Percentiles rank a stretch among this genome's conserved stretches.
phyloP scores from a whole-genome alignment of 129 eudicot species.

The Flaveria bidentis region DNA sequence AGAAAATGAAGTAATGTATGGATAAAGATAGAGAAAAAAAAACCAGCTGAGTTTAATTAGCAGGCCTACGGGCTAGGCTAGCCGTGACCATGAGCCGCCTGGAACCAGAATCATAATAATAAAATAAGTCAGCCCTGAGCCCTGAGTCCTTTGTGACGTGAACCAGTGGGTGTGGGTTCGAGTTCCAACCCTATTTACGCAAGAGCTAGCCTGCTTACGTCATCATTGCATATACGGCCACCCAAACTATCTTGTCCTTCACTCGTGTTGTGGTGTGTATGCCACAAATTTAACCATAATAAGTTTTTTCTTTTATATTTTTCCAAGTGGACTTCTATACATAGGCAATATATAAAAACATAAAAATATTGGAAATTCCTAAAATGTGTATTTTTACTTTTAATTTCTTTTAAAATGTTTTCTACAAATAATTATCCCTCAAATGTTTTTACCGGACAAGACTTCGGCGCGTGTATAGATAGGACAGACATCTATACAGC shows the following conservation, averaged over 20 bases:
- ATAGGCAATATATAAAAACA: too few species aligned
- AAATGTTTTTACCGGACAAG: too few species aligned
- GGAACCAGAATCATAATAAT: slow-evolving; percentile 9
- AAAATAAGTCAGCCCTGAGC: not conserved
- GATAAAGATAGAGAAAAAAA: slow-evolving; percentile 32
- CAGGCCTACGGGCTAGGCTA: slow-evolving; percentile 7
- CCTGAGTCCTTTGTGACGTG: slow-evolving; percentile 43
- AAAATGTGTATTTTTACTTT: too few species aligned
- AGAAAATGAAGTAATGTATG: slow-evolving; percentile 35
- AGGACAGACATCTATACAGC: too few species aligned
- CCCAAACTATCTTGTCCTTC: slow-evolving; percentile 37
- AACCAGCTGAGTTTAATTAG: too few species aligned
- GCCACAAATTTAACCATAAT: not conserved
- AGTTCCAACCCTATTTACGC: slow-evolving; percentile 20
- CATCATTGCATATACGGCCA: slow-evolving; percentile 26
- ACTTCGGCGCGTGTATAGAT: too few species aligned
- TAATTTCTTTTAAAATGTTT: too few species aligned
- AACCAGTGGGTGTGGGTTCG: slow-evolving; percentile 5
- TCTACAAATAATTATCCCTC: too few species aligned
- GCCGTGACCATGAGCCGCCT: slow-evolving; percentile 27
- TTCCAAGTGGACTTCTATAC: too few species aligned
- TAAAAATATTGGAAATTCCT: too few species aligned
- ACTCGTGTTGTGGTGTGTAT: slow-evolving; percentile 16
- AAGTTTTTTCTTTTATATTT: not conserved
- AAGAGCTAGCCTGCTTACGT: slow-evolving; percentile 15